Conservation (phyloP, 257 asterid genomes). For the Ocimum tenuiflorum region DNA sequence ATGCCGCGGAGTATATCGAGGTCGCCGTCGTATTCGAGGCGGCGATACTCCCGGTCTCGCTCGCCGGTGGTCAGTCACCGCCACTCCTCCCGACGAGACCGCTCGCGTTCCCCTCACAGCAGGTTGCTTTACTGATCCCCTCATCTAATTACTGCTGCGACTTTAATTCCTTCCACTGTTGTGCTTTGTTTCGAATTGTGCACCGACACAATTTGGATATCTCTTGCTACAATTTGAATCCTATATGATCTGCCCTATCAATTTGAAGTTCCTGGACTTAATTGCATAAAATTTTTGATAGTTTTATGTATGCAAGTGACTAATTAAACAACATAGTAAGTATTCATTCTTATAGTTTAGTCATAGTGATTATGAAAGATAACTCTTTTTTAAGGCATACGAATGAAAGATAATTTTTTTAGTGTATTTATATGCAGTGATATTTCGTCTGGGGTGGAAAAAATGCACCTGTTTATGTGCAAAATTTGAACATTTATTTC, state of each 20-base stretch:
- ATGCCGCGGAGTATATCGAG: constrained; percentile 62
- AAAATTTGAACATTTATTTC: neutral
- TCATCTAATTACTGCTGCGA: neutral
- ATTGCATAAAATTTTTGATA: neutral
- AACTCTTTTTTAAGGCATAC: too few species aligned
- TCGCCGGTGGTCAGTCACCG: constrained; percentile 59
- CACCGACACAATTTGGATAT: neutral
- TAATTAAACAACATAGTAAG: neutral
- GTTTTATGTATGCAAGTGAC: neutral
- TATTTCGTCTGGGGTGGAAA: neutral
- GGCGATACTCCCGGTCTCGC: constrained; percentile 66
- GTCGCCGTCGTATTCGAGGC: constrained; percentile 69
- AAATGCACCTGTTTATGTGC: neutral
- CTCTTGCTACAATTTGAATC: neutral
- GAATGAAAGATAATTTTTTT: too few species aligned
- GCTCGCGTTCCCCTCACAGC: constrained; percentile 53
- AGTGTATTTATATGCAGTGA: too few species aligned
- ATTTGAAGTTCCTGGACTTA: neutral
- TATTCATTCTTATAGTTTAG: too few species aligned
- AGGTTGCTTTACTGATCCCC: constrained; percentile 32
- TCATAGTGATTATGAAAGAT: too few species aligned
- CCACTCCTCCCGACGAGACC: constrained; percentile 51
- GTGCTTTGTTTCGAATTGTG: neutral
- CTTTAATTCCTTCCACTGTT: neutral
- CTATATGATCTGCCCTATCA: neutral